Percentiles rank a stretch among this genome's conserved stretches.
Conservation (phyloP, 345 rosid genomes). For the Theobroma cacao region DNA sequence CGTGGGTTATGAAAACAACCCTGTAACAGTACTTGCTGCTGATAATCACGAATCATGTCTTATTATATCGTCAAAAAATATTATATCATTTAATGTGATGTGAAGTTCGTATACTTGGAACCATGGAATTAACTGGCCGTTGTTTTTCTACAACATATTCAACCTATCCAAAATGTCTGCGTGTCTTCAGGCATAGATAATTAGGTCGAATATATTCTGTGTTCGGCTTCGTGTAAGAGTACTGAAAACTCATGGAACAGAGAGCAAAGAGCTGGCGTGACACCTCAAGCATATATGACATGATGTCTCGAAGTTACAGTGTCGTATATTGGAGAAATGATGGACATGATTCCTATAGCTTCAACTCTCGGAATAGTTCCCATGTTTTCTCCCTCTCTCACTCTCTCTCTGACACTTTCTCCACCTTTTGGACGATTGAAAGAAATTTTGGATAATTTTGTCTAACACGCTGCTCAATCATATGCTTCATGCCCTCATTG, state of each 20-base stretch:
- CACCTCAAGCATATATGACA: not conserved
- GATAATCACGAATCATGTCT: not conserved
- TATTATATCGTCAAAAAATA: too few relatives aligned
- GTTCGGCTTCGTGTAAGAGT: not conserved
- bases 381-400: not conserved
- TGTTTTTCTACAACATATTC: not conserved
- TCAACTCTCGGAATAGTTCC: not conserved
- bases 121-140: not conserved
- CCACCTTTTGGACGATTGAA: too few relatives aligned
- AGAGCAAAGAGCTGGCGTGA: not conserved
- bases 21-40: not conserved
- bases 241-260: not conserved
- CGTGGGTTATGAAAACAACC: slow-evolving; percentile 10
- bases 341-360: not conserved
- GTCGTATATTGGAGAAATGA: not conserved
- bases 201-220: not conserved
- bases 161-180: not conserved
- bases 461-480: not conserved
- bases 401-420: not conserved
- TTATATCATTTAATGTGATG: too few relatives aligned
- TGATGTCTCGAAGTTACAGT: not conserved
- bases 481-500: not conserved
- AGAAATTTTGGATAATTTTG: not conserved
- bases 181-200: not conserved
- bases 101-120: not conserved